Conservation (phyloP, 345 rosid genomes). For the Sonneratia alba region DNA sequence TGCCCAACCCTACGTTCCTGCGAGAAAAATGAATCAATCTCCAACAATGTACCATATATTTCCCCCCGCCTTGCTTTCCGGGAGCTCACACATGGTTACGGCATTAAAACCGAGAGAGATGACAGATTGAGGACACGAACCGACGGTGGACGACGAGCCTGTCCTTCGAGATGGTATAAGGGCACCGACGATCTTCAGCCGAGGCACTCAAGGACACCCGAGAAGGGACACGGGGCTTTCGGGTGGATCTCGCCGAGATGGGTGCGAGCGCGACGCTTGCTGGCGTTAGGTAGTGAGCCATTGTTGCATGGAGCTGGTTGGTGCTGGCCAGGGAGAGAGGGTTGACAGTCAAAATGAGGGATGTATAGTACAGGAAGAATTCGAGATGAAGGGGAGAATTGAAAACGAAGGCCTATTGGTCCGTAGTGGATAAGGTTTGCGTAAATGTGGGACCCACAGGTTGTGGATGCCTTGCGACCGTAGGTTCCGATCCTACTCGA, state of each 20-base stretch:
- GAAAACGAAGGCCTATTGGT: slow-evolving; percentile 1
- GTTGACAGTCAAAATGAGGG: not conserved
- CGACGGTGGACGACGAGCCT: slow-evolving; percentile 3
- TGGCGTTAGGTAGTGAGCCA: slow-evolving; percentile 3
- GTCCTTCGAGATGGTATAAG: not conserved
- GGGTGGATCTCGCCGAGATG: not conserved
- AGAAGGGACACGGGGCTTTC: not conserved
- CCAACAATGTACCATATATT: not conserved
- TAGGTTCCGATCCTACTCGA: not conserved
- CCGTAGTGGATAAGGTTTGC: not conserved
- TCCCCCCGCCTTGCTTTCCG: not conserved
- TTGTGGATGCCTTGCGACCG: not conserved
- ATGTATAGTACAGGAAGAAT: not conserved
- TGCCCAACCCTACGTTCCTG: slow-evolving; percentile 36
- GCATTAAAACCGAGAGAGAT: not conserved
- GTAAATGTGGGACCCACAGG: not conserved
- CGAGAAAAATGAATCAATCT: not conserved
- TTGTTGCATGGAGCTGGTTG: not conserved
- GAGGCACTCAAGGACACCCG: not conserved
- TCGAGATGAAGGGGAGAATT: not conserved
- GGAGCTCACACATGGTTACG: not conserved
- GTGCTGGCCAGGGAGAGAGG: not conserved
- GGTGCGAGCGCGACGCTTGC: slow-evolving; percentile 2
- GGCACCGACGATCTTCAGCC: not conserved
- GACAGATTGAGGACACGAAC: not conserved